Evolutionary conservation across 495 filamentous ascomycete species (phyloP).

Genomic region (Thermothielavioides terrestris): DNA sequence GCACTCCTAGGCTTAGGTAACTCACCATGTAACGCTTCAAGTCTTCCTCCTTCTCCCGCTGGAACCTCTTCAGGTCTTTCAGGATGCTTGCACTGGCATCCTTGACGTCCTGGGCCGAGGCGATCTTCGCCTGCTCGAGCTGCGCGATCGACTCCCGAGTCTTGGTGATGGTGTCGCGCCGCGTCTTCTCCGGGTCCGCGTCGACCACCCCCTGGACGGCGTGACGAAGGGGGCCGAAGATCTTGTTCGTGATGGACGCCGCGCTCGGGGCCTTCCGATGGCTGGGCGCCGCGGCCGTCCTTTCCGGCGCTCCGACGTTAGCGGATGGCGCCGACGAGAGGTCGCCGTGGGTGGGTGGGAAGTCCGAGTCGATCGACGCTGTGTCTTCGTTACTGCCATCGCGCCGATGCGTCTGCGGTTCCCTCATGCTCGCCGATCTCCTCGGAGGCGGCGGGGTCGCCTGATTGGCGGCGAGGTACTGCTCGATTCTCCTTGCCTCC

Average conservation of each 20-base stretch:
- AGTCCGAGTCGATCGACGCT: constrained; percentile 85
- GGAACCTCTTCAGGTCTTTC: constrained; percentile 84
- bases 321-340: constrained; percentile 51
- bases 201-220: constrained; percentile 94
- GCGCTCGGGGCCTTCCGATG: constrained; percentile 69
- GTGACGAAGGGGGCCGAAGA: constrained; percentile 92
- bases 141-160: constrained; percentile 67
- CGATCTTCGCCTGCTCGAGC: constrained; percentile 81
- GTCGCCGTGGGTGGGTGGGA: constrained; percentile 81
- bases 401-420: constrained; percentile 38
- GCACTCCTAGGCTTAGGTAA: no score
- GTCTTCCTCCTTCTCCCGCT: constrained; percentile 89
- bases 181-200: constrained; percentile 85
- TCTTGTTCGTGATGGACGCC: constrained; percentile 78
- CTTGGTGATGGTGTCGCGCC: constrained; percentile 90
- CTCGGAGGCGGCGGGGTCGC: constrained; percentile 48
- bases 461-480: constrained; percentile 69
- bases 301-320: constrained; percentile 46
- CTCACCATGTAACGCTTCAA: constrained; percentile 90
- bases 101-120: constrained; percentile 80
- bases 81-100: constrained; percentile 80
- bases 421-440: constrained; percentile 53
- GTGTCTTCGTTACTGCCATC: constrained; percentile 56
- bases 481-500: constrained; percentile 85
- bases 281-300: constrained; percentile 27